Evolutionary conservation across 2,329 filamentous ascomycete species (phyloP), one percentile per base, ranked within the genome.

Genomic region (Fusarium armeniacum): DNA sequence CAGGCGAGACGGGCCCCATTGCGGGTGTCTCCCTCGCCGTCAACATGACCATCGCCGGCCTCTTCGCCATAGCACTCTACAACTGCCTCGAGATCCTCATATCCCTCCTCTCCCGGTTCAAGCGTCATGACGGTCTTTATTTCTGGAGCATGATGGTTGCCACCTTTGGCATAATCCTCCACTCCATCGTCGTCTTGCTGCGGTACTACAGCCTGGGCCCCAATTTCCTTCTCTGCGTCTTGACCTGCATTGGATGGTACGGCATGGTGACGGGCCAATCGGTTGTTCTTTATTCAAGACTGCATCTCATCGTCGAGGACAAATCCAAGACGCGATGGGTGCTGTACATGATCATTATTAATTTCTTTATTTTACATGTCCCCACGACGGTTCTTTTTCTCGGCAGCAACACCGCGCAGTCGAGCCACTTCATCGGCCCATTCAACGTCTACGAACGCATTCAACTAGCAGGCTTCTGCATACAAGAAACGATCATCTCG

Each of bases 261-360:
- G 67, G 67, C 5, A 70, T 70, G 67, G 67, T 70, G 15, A 70
- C 67, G 0, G 67, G 67, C 2, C 67, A 70, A 54, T 70, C 67
- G 15, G 59, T 70, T 16, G 67, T 70, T 15, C 59, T 70, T 6
- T 70, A 71, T 28, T 70, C 67, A 8, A 52, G 67, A 0, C 59
- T 70, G 1, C 67, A 70, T 36, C 67, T 70, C 15, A 65, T 70
- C 1, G 67, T 70, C 6, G 40, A 54, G 6, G 67, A 70, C 5
- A 71, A 71, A 40, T 47, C 67, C 3, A 70, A 55, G 36, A 71
- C 58, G 20, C 63, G 67, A 26, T 70, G 67, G 67, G 64, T 70
- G 2, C 20, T 71, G 3, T 56, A 47, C 35, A 70, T 70, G 67
- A 70, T 70, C 13, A 57, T 71, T 16, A 58, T 64, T 53, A 70